Conservation (phyloP, 805 yeast genomes). For the Hanseniaspora valbyensis region DNA sequence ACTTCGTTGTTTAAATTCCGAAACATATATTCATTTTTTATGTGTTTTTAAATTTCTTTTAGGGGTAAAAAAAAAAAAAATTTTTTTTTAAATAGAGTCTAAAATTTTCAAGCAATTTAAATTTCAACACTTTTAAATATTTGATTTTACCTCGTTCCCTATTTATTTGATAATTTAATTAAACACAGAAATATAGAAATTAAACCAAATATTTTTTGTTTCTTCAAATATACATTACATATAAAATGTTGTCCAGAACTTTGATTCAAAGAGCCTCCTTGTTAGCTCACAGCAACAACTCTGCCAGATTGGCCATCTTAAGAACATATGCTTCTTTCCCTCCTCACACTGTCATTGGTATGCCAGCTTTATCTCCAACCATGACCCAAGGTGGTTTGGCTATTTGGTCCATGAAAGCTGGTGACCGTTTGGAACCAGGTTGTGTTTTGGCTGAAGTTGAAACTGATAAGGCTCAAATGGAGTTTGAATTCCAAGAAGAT, state of each 20-base stretch:
- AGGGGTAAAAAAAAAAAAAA: conserved; percentile 1
- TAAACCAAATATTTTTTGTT: neutral
- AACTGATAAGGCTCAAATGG: conserved; percentile 97
- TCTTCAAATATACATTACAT: neutral
- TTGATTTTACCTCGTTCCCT: too few relatives aligned
- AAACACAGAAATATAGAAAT: neutral
- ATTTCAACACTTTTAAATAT: too few relatives aligned
- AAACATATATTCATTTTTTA: conserved; percentile 1
- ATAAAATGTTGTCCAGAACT: conserved; percentile 15
- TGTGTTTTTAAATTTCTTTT: neutral
- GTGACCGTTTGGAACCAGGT: conserved; percentile 83
- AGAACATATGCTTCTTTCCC: conserved; percentile 48
- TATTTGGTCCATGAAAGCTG: conserved; percentile 78
- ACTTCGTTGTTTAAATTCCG: neutral
- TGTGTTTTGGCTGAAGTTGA: conserved; percentile 93
- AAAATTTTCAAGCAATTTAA: too few relatives aligned
- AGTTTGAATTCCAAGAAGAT: conserved; percentile 95
- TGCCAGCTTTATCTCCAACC: conserved; percentile 99
- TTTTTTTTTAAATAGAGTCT: conserved; percentile 19
- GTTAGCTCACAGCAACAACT: conserved; percentile 24
- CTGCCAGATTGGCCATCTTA: conserved; percentile 21
- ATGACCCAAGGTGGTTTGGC: conserved; percentile 94
- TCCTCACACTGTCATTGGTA: conserved; percentile 74
- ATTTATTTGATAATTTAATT: too few relatives aligned
- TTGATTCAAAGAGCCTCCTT: conserved; percentile 25